Evolutionary conservation across 2,329 filamentous ascomycete species (phyloP).

Genomic region (Ceratocystis diversiconidia): DNA sequence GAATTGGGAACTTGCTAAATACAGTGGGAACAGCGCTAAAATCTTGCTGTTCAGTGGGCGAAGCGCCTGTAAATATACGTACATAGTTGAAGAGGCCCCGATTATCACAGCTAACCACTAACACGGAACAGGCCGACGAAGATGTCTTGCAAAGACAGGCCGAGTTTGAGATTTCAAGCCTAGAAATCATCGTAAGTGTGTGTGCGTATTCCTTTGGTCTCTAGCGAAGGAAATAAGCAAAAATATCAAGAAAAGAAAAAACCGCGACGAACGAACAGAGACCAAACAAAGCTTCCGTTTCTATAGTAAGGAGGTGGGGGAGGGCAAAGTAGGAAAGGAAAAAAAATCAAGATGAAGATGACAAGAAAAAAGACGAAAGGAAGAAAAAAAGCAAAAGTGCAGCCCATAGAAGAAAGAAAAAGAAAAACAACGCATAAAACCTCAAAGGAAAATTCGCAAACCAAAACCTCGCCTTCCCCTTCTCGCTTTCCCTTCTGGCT

Average conservation of each 20-base stretch:
- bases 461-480: not conserved
- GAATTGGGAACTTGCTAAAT: not conserved
- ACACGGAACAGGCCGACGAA: not conserved
- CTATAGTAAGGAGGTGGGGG: not conserved
- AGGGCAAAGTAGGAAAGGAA: not conserved
- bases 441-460: not conserved
- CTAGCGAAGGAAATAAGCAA: not conserved
- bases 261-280: not conserved
- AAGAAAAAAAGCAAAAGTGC: not conserved
- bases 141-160: not conserved
- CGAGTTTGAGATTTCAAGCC: not conserved
- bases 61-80: conserved; percentile 54
- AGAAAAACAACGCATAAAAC: not conserved
- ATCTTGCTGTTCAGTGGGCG: conserved; percentile 37
- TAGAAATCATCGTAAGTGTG: not conserved
- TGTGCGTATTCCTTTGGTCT: not conserved
- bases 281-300: not conserved
- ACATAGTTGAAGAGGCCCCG: conserved; percentile 47
- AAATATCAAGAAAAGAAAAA: not conserved
- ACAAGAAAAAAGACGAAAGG: not conserved
- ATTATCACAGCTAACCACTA: too few relatives aligned
- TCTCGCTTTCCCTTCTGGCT: not conserved
- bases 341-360: not conserved
- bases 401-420: conserved; percentile 1
- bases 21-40: conserved; percentile 28